Percentiles rank a stretch among this genome's conserved stretches.
These are phyloP conservation scores for Camillea tinctor DNA, from an alignment of 2,329 filamentous ascomycete genomes.

Conservation along the genomic window DNA sequence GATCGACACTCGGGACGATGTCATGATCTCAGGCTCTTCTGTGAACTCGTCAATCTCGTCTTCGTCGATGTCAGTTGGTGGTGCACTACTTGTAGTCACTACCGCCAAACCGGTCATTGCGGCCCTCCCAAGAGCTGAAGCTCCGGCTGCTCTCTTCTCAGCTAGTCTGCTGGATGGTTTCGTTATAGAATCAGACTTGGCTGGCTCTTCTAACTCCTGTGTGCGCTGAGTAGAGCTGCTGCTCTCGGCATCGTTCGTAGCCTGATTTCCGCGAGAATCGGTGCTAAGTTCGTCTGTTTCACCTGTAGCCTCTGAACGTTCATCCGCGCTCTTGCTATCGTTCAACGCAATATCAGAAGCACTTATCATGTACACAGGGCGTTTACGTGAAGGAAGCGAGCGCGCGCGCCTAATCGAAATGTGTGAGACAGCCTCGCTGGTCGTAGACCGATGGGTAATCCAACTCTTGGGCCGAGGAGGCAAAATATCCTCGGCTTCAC, in stretches of 20 bases:
- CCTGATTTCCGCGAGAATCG: not conserved
- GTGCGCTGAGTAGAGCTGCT: not conserved
- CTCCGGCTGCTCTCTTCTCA: constrained; percentile 13
- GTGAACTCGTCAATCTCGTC: constrained; percentile 52
- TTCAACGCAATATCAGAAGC: not conserved
- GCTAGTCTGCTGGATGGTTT: constrained; percentile 6
- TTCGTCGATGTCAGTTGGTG: constrained; percentile 29
- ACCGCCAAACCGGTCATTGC: constrained; percentile 8
- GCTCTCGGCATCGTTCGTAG: not conserved
- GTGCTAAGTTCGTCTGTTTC: not conserved
- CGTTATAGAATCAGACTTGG: not conserved
- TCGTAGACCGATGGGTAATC: constrained; percentile 35
- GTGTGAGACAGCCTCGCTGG: constrained; percentile 35
- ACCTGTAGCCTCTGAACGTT: not conserved
- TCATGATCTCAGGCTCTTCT: constrained; percentile 59
- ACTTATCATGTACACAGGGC: constrained; percentile 14
- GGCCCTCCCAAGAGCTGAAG: constrained; percentile 12
- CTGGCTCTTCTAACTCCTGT: not conserved
- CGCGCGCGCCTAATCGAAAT: constrained; percentile 32
- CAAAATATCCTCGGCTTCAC: constrained; percentile 39
- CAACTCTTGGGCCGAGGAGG: constrained; percentile 48
- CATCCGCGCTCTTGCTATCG: not conserved
- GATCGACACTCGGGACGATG: constrained; percentile 55
- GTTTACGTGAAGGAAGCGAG: constrained; percentile 26
- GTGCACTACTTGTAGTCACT: constrained; percentile 7